Evolutionary conservation across 176 grass and related monocot genomes (phyloP).

Genomic region (Triticum dicoccoides): DNA sequence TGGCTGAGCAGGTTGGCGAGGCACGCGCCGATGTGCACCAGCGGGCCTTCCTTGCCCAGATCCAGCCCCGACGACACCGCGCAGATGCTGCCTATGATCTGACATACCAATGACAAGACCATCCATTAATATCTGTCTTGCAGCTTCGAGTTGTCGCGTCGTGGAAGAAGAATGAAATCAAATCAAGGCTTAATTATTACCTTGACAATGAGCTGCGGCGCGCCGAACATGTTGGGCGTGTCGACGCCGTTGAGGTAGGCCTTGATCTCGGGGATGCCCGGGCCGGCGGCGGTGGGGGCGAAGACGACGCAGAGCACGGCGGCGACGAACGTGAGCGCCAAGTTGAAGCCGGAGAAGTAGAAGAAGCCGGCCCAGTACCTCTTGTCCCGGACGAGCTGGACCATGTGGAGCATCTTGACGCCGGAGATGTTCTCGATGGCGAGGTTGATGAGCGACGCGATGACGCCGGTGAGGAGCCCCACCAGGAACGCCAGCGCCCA

Average conservation of each 20-base stretch:
- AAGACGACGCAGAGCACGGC: slow-evolving; percentile 86
- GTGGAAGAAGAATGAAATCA: too few relatives aligned
- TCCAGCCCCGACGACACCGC: slow-evolving; percentile 86
- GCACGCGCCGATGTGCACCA: slow-evolving; percentile 92
- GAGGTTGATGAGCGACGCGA: slow-evolving; percentile 88
- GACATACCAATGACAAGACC: too few relatives aligned
- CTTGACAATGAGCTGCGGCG: slow-evolving; percentile 78
- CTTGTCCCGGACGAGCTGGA: slow-evolving; percentile 58
- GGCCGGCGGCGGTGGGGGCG: slow-evolving; percentile 89
- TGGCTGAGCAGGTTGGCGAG: slow-evolving; percentile 72
- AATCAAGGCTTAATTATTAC: not conserved
- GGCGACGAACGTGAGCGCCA: slow-evolving; percentile 58
- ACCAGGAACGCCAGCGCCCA: slow-evolving; percentile 91
- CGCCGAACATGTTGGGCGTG: slow-evolving; percentile 92
- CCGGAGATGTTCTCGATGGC: slow-evolving; percentile 97
- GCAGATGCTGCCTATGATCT: slow-evolving; percentile 94
- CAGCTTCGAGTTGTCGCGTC: not conserved
- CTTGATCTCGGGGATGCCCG: slow-evolving; percentile 97
- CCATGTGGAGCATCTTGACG: slow-evolving; percentile 80
- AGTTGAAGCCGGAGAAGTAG: slow-evolving; percentile 75
- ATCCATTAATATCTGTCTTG: too few relatives aligned
- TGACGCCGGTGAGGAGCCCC: slow-evolving; percentile 79
- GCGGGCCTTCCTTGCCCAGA: slow-evolving; percentile 88
- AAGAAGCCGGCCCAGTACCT: slow-evolving; percentile 75
- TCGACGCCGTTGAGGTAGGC: slow-evolving; percentile 97